A percentile compares a stretch with the other conserved stretches of the same genome.
Conservation (phyloP, 306 rosid genomes). For the Trichosanthes truncata region DNA sequence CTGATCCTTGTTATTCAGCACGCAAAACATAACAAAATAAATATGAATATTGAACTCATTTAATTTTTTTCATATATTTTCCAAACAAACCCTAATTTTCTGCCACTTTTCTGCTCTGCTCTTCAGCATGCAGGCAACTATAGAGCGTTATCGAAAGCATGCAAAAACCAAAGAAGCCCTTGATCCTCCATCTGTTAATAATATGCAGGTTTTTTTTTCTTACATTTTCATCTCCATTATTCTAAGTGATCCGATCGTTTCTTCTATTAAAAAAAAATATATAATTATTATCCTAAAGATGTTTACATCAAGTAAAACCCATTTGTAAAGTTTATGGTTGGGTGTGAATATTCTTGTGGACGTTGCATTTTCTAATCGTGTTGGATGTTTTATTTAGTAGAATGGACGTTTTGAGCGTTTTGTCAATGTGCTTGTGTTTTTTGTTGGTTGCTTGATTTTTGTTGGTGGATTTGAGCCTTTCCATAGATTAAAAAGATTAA, state of each 20-base stretch:
- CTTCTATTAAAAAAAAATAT: background rate
- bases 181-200: conserved; percentile 31
- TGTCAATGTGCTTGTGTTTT: too few relatives aligned
- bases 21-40: background rate
- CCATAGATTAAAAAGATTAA: too few relatives aligned
- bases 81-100: background rate
- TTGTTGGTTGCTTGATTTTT: background rate
- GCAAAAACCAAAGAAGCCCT: conserved; percentile 21
- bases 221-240: background rate
- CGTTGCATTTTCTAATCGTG: background rate
- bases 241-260: background rate
- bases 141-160: conserved; percentile 57
- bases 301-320: background rate
- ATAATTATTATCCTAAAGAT: background rate
- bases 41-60: background rate
- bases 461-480: too few relatives aligned
- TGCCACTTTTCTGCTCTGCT: background rate
- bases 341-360: background rate
- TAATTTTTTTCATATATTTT: background rate
- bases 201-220: conserved; percentile 35
- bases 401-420: background rate
- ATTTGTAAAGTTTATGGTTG: background rate
- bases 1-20: background rate
- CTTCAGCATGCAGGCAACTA: conserved; percentile 42
- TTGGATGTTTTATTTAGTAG: background rate